A percentile compares a stretch with the other conserved stretches of the same genome.
Evolutionary conservation across 2,329 filamentous ascomycete genomes (phyloP).

Genomic region (Sphaerulina vaccinii): DNA sequence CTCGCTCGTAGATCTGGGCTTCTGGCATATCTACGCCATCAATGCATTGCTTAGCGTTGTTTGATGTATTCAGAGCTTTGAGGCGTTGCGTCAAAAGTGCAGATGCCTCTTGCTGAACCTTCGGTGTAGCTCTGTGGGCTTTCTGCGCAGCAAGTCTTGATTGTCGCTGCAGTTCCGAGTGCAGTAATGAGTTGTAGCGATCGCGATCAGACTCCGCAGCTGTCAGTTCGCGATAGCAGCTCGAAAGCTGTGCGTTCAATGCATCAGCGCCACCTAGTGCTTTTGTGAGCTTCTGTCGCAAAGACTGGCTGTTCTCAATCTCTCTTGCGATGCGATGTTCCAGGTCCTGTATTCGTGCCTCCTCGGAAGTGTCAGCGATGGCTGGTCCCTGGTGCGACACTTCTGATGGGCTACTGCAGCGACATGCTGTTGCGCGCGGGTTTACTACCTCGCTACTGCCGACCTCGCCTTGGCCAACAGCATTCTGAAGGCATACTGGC

Average conservation of each 20-base stretch:
- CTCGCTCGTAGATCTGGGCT: constrained; percentile 30
- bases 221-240: constrained; percentile 2
- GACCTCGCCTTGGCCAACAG: no score
- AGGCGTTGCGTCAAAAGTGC: constrained; percentile 1
- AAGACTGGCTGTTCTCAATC: no score
- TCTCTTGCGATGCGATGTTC: no score
- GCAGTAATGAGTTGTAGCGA: constrained; percentile 41
- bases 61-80: constrained; percentile 2
- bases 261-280: neutral
- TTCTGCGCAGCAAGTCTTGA: constrained; percentile 25
- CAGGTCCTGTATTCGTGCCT: no score
- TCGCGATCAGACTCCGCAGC: constrained; percentile 39
- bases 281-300: neutral
- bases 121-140: constrained; percentile 13
- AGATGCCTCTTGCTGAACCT: constrained; percentile 22
- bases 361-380: no score
- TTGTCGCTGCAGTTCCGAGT: constrained; percentile 43
- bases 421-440: no score
- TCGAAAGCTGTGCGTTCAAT: neutral
- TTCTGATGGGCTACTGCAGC: no score
- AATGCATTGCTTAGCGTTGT: no score
- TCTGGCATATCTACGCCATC: no score
- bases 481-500: no score
- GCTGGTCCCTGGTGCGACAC: no score
- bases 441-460: no score